A percentile compares a stretch with the other conserved stretches of the same genome.
Evolutionary conservation across 148 eudicot species (phyloP).

Genomic region (Euryodendron excelsum): DNA sequence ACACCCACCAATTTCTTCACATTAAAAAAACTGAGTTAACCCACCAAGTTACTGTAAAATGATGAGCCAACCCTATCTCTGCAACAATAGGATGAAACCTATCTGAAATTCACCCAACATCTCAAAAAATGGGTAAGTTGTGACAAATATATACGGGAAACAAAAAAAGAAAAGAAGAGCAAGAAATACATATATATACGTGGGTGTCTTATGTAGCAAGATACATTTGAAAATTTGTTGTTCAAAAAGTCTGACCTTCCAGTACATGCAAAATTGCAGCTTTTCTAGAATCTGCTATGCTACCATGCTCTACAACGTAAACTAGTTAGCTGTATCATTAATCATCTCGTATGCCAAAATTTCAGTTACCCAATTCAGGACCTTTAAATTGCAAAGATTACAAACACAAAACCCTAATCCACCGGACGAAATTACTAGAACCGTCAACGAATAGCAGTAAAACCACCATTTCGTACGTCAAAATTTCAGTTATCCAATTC

Average conservation of each 20-base stretch:
- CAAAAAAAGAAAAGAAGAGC: too few relatives aligned
- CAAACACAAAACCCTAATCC: neutral
- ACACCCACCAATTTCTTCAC: neutral
- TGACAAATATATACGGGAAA: neutral
- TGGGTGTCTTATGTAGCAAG: neutral
- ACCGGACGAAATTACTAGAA: neutral
- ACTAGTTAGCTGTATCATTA: neutral
- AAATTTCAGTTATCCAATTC: neutral
- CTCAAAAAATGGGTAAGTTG: neutral
- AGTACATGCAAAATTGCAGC: slow-evolving; percentile 1
- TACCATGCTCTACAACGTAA: neutral
- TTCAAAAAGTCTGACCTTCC: neutral
- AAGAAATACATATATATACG: too few relatives aligned
- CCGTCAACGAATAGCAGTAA: neutral
- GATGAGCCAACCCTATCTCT: neutral
- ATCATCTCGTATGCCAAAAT: neutral
- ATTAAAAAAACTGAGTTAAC: neutral
- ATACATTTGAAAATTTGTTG: neutral
- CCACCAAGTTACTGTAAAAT: neutral
- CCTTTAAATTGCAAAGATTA: neutral
- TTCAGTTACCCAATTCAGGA: neutral
- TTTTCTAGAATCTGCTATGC: neutral
- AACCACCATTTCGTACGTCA: neutral
- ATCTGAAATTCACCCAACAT: neutral
- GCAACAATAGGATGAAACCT: neutral